phyloP scores from a whole-genome alignment of 1,139 yeast species.

The Hyphopichia burtonii region DNA sequence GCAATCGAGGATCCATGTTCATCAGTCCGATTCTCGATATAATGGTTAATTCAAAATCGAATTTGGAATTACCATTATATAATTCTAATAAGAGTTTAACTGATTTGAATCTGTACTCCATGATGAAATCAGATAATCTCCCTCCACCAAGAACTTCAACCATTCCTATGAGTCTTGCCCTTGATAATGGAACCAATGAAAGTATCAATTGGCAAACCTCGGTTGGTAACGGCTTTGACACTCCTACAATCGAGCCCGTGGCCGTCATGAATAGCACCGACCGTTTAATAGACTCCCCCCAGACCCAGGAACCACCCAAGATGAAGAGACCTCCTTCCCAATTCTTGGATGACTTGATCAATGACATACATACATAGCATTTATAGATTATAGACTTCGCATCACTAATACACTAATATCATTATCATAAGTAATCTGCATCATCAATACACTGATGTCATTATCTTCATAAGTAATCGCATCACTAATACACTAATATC shows the following conservation, averaged over 20 bases:
- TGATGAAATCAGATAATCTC: not conserved
- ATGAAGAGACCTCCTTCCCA: slow-evolving; percentile 30
- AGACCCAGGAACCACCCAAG: not conserved
- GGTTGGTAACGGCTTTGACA: slow-evolving; percentile 4
- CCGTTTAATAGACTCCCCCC: not conserved
- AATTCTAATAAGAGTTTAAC: slow-evolving; percentile 12
- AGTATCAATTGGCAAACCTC: not conserved
- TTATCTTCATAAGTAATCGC: no score
- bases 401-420: not conserved
- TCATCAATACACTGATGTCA: no score
- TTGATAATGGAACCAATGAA: not conserved
- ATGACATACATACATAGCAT: slow-evolving; percentile 5
- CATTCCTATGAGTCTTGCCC: not conserved
- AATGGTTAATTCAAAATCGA: slow-evolving; percentile 13
- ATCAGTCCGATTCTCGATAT: slow-evolving; percentile 32
- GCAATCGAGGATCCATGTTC: slow-evolving; percentile 33
- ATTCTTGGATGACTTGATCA: slow-evolving; percentile 26
- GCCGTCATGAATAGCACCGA: not conserved
- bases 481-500: no score
- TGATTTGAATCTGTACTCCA: not conserved
- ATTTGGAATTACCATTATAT: slow-evolving; percentile 20
- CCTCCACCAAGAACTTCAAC: not conserved
- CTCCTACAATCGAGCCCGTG: not conserved
- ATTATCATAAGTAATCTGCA: not conserved
- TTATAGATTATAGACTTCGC: slow-evolving; percentile 3